These are phyloP conservation scores for Setomelanomma holmii DNA, from an alignment of 2,329 filamentous ascomycete species.

Conservation along the genomic window DNA sequence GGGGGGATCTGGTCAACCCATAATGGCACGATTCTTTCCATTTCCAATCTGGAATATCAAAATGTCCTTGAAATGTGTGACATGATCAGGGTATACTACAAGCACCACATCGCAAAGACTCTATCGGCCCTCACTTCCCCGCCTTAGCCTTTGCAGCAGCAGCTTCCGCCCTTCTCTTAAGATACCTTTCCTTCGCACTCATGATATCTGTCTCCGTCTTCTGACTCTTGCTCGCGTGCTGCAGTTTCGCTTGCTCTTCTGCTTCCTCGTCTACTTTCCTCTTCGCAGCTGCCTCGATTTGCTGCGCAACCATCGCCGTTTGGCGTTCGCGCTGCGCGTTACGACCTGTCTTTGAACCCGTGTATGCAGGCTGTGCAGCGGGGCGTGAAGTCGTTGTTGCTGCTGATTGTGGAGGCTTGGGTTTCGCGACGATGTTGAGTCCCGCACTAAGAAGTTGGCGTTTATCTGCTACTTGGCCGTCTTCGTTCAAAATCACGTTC, in stretches of 20 bases:
- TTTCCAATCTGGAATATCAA: no score
- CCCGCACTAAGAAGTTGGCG: constrained; percentile 78
- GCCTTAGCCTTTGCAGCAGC: constrained; percentile 73
- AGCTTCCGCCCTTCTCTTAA: constrained; percentile 77
- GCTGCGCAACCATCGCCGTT: constrained; percentile 78
- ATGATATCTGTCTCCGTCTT: constrained; percentile 80
- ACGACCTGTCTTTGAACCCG: constrained; percentile 52
- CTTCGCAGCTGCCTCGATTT: constrained; percentile 76
- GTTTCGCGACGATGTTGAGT: constrained; percentile 73
- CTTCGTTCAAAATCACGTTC: constrained; percentile 77
- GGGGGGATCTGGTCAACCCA: no score
- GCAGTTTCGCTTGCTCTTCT: constrained; percentile 67
- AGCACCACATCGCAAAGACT: background rate
- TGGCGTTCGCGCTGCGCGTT: constrained; percentile 77
- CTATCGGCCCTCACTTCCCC: constrained; percentile 9
- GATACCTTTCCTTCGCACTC: constrained; percentile 79
- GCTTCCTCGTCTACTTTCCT: constrained; percentile 73
- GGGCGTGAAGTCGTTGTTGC: constrained; percentile 21
- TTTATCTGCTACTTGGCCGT: constrained; percentile 84
- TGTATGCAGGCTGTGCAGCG: constrained; percentile 2
- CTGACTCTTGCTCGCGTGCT: constrained; percentile 73
- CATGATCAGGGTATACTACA: constrained; percentile 9
- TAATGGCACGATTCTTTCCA: no score
- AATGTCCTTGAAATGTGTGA: no score
- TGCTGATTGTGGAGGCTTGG: constrained; percentile 55